phyloP scores from a whole-genome alignment of 2,329 filamentous ascomycete species.

The Aspergillus pseudoviridinutans region DNA sequence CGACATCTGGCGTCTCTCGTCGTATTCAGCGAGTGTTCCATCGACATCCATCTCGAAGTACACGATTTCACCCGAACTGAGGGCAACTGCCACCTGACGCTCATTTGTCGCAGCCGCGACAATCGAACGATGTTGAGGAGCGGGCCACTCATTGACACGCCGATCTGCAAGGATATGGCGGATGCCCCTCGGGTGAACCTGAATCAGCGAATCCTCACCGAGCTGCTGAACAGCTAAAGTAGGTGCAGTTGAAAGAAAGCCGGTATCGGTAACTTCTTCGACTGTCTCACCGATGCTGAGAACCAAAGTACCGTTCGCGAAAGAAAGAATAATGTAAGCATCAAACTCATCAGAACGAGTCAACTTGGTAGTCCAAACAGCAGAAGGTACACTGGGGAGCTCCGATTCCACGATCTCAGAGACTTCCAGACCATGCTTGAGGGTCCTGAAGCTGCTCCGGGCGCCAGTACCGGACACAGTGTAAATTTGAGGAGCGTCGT shows the following conservation, averaged over 20 bases:
- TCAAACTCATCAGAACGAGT: conserved; percentile 79
- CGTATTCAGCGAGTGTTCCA: conserved; percentile 85
- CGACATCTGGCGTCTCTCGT: conserved; percentile 92
- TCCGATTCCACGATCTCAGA: conserved; percentile 95
- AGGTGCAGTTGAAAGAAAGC: conserved; percentile 81
- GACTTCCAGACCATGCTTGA: conserved; percentile 90
- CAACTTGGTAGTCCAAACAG: conserved; percentile 93
- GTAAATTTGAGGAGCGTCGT: conserved; percentile 96
- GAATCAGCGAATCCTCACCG: conserved; percentile 85
- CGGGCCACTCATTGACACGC: conserved; percentile 86
- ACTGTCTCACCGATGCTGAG: conserved; percentile 96
- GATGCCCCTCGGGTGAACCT: conserved; percentile 95
- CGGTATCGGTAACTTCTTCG: conserved; percentile 89
- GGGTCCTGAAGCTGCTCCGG: conserved; percentile 81
- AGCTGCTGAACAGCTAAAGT: conserved; percentile 92
- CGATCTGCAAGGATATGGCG: conserved; percentile 76
- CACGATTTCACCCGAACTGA: conserved; percentile 94
- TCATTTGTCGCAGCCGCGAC: conserved; percentile 92
- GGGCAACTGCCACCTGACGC: conserved; percentile 84
- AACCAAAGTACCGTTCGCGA: conserved; percentile 83
- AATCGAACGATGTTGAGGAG: conserved; percentile 89
- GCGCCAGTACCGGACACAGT: conserved; percentile 85
- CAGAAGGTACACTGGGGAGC: conserved; percentile 79
- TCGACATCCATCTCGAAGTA: conserved; percentile 98
- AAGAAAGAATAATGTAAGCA: conserved; percentile 92